phyloP scores from a whole-genome alignment of 192 early-diverging fungal species.

The Coemansia brasiliensis region DNA sequence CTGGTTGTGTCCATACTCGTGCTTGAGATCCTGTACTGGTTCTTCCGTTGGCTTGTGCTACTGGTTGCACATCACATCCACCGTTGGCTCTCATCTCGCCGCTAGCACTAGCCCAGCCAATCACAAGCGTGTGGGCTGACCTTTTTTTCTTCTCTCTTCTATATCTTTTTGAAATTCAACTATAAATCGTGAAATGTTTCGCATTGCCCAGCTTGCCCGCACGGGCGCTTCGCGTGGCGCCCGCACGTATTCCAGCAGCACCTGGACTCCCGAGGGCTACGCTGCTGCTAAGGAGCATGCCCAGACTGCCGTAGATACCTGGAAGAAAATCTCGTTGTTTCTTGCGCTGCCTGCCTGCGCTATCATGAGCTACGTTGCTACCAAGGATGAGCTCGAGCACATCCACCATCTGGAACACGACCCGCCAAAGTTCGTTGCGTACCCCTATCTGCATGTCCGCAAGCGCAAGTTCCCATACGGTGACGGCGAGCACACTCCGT shows the following conservation, averaged over 20 bases:
- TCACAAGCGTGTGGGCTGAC: not conserved
- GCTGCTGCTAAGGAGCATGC: slow-evolving; percentile 47
- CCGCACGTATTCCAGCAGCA: slow-evolving; percentile 43
- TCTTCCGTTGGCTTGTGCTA: slow-evolving; percentile 39
- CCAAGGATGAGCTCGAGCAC: slow-evolving; percentile 50
- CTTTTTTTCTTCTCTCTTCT: slow-evolving; percentile 6
- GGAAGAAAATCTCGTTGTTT: slow-evolving; percentile 52
- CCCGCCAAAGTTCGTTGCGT: slow-evolving; percentile 44
- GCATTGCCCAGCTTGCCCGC: slow-evolving; percentile 44
- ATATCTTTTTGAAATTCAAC: slow-evolving; percentile 13
- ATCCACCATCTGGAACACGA: slow-evolving; percentile 56
- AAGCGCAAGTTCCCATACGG: slow-evolving; percentile 53
- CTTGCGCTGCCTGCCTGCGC: slow-evolving; percentile 32
- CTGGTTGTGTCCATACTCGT: slow-evolving; percentile 28
- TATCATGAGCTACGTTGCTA: slow-evolving; percentile 39
- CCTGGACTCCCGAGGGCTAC: slow-evolving; percentile 32
- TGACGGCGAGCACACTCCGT: slow-evolving; percentile 51
- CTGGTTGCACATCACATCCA: slow-evolving; percentile 5
- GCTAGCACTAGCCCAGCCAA: not conserved
- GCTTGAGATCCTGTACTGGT: slow-evolving; percentile 37
- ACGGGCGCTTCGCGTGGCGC: slow-evolving; percentile 29
- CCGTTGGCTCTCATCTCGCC: not conserved
- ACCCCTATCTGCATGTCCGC: slow-evolving; percentile 49
- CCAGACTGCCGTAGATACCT: slow-evolving; percentile 44
- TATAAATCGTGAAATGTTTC: slow-evolving; percentile 25